Evolutionary conservation across 495 filamentous ascomycete species (phyloP).

Genomic region (Penicillium longicatenatum): DNA sequence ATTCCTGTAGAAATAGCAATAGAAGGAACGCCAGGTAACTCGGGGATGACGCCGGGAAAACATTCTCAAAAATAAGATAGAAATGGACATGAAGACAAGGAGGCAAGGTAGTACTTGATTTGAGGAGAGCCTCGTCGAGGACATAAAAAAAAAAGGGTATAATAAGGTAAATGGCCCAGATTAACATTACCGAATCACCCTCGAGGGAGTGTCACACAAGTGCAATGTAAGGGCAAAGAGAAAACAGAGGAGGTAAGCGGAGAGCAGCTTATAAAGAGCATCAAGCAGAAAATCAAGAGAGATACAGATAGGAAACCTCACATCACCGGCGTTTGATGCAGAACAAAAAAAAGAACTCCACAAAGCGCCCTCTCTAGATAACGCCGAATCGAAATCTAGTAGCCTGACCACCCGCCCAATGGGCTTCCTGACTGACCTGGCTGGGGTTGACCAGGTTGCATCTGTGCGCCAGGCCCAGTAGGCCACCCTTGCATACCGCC

Average conservation of each 20-base stretch:
- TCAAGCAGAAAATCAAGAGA: slow-evolving; percentile 13
- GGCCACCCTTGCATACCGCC: slow-evolving; percentile 47
- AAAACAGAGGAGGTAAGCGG: slow-evolving; percentile 20
- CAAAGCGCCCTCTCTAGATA: slow-evolving; percentile 35
- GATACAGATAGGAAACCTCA: slow-evolving; percentile 12
- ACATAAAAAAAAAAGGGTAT: slow-evolving; percentile 47
- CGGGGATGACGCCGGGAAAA: slow-evolving; percentile 15
- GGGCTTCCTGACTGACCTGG: slow-evolving; percentile 47
- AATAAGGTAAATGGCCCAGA: slow-evolving; percentile 43
- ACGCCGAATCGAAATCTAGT: slow-evolving; percentile 36
- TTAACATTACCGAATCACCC: slow-evolving; percentile 39
- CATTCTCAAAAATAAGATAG: slow-evolving; percentile 11
- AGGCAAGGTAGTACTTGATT: slow-evolving; percentile 9
- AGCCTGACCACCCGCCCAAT: slow-evolving; percentile 47
- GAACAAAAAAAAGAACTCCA: slow-evolving; percentile 8
- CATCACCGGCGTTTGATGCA: slow-evolving; percentile 17
- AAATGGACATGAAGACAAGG: slow-evolving; percentile 19
- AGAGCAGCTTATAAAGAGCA: slow-evolving; percentile 19
- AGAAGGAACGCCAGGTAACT: slow-evolving; percentile 16
- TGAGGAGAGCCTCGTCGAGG: slow-evolving; percentile 29
- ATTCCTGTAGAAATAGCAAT: slow-evolving; percentile 21
- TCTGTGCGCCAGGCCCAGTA: slow-evolving; percentile 33
- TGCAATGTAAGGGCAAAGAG: slow-evolving; percentile 27
- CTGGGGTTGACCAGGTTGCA: slow-evolving; percentile 49
- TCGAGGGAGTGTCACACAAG: slow-evolving; percentile 29